Percentiles rank a stretch among this genome's conserved stretches.
Conservation (phyloP, 2,329 filamentous ascomycete genomes). For the Cercospora beticola region DNA sequence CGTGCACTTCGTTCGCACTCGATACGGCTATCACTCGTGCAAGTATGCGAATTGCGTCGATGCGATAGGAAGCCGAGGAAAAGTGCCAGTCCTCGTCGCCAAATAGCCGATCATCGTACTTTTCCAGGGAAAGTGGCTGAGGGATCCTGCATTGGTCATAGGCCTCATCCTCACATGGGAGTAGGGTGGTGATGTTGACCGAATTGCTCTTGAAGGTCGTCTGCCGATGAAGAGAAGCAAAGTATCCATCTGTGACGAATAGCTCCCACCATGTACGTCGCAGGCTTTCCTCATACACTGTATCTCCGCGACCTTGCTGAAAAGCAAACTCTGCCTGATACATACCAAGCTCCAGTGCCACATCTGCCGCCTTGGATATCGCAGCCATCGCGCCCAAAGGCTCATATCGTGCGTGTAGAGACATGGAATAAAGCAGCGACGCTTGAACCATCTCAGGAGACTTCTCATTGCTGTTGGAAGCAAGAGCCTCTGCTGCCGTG, state of each 20-base stretch:
- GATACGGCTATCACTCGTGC: constrained; percentile 65
- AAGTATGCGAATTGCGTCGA: constrained; percentile 76
- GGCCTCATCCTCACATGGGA: constrained; percentile 82
- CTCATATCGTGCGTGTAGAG: constrained; percentile 73
- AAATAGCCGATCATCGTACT: constrained; percentile 78
- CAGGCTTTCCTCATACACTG: constrained; percentile 76
- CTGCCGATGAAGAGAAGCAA: constrained; percentile 74
- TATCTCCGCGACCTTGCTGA: constrained; percentile 62
- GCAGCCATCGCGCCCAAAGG: constrained; percentile 67
- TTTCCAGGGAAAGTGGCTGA: constrained; percentile 63
- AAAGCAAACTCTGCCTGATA: constrained; percentile 68
- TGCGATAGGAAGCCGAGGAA: constrained; percentile 81
- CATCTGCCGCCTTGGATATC: constrained; percentile 64
- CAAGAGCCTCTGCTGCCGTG: constrained; percentile 56
- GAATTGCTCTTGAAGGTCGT: constrained; percentile 70
- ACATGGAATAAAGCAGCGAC: constrained; percentile 72
- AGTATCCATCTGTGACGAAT: constrained; percentile 79
- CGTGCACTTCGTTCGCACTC: constrained; percentile 35
- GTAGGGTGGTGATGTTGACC: constrained; percentile 64
- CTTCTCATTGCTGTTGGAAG: constrained; percentile 17
- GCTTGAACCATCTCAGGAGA: constrained; percentile 67
- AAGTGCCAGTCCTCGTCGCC: constrained; percentile 67
- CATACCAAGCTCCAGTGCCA: constrained; percentile 75
- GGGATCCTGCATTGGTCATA: constrained; percentile 50
- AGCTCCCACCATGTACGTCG: constrained; percentile 88